A percentile compares a stretch with the other conserved stretches of the same genome.
Conservation (phyloP, 2,329 filamentous ascomycete genomes). For the Botryotinia globosa region DNA sequence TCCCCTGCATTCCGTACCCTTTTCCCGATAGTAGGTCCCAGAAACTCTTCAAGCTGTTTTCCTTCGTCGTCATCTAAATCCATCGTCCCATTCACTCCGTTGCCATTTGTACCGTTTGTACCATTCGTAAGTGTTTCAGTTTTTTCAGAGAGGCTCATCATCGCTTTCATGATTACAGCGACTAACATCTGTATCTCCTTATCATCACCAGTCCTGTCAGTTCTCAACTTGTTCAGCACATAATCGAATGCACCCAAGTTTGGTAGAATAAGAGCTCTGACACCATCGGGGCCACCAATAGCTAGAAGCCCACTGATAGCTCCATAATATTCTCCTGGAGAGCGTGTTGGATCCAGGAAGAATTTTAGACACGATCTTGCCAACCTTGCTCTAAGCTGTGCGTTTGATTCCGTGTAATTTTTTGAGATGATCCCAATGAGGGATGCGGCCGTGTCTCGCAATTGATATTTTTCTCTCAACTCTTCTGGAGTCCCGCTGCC, state of each 20-base stretch:
- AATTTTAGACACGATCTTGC: conserved; percentile 91
- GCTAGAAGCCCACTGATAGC: conserved; percentile 77
- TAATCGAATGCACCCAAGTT: conserved; percentile 64
- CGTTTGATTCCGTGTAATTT: conserved; percentile 78
- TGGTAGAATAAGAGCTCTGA: conserved; percentile 62
- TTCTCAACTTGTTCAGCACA: conserved; percentile 54
- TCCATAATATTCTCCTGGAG: conserved; percentile 82
- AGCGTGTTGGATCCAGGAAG: conserved; percentile 82
- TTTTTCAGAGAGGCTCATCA: conserved; percentile 52
- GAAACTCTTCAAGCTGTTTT: conserved; percentile 33
- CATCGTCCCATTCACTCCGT: conserved; percentile 9
- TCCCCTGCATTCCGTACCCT: conserved; percentile 31
- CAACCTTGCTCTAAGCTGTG: conserved; percentile 80
- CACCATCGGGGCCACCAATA: conserved; percentile 67
- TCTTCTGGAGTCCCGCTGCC: conserved; percentile 51
- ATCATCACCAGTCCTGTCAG: conserved; percentile 50
- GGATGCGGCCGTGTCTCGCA: conserved; percentile 81
- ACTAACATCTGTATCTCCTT: conserved; percentile 61
- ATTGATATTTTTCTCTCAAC: conserved; percentile 65
- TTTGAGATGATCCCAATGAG: conserved; percentile 75
- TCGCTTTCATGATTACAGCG: conserved; percentile 52
- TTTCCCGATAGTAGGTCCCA: conserved; percentile 35
- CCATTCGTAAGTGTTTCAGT: conserved; percentile 24
- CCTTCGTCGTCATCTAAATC: conserved; percentile 24
- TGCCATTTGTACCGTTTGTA: conserved; percentile 27